These are phyloP conservation scores for Rhodosporidiobolus odoratus DNA, from an alignment of 768 basidiomycete species.

Conservation along the genomic window DNA sequence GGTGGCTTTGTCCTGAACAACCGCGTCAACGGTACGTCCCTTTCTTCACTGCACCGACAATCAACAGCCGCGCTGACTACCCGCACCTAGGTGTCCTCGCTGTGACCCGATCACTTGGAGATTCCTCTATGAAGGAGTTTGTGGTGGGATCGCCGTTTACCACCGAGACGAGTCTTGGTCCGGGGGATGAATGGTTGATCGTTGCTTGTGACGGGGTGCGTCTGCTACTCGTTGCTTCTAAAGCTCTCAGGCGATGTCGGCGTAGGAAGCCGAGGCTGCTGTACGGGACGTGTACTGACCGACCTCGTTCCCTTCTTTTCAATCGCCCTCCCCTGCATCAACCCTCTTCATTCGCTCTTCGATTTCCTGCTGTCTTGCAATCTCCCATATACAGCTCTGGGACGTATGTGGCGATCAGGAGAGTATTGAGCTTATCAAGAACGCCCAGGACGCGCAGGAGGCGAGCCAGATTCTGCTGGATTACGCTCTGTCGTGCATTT, in stretches of 20 bases:
- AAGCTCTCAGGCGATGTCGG: no score
- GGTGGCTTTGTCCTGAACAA: slow-evolving; percentile 99
- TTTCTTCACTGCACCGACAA: neutral
- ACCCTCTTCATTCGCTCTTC: neutral
- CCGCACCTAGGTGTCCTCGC: slow-evolving; percentile 76
- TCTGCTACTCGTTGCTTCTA: neutral
- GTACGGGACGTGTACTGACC: no score
- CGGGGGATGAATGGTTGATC: slow-evolving; percentile 85
- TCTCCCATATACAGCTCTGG: slow-evolving; percentile 58
- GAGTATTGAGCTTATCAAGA: slow-evolving; percentile 75
- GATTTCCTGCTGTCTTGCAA: neutral
- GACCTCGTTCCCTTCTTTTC: neutral
- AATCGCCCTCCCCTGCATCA: neutral
- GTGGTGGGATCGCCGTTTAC: slow-evolving; percentile 97
- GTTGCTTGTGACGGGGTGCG: slow-evolving; percentile 75
- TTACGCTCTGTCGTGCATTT: slow-evolving; percentile 58
- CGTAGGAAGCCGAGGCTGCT: no score
- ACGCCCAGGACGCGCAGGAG: slow-evolving; percentile 66
- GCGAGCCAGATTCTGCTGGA: slow-evolving; percentile 71
- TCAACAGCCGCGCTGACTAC: no score
- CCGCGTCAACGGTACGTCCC: slow-evolving; percentile 72
- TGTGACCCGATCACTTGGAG: slow-evolving; percentile 90
- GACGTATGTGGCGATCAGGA: slow-evolving; percentile 87
- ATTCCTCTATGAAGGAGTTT: slow-evolving; percentile 98
- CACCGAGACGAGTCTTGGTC: slow-evolving; percentile 87